A percentile compares a stretch with the other conserved stretches of the same genome.
Evolutionary conservation across 768 basidiomycete species (phyloP).

Genomic region (Nevesoporus exiguus): DNA sequence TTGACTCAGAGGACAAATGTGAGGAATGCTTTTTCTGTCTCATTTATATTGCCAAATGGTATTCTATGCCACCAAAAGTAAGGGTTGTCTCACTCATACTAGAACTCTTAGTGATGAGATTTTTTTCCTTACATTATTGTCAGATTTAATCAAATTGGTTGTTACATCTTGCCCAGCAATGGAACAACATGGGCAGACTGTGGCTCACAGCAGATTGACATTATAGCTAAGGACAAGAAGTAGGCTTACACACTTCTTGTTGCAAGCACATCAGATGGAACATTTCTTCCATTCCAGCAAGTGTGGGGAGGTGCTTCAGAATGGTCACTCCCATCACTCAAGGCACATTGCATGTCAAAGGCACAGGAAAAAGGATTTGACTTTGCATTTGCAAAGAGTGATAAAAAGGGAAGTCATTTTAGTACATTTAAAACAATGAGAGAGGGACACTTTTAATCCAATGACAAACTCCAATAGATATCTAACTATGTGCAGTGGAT

Average conservation of each 20-base stretch:
- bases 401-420: slow-evolving; percentile 16
- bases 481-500: slow-evolving; percentile 11
- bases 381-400: slow-evolving; percentile 21
- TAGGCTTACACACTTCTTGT: slow-evolving; percentile 31
- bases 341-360: slow-evolving; percentile 8
- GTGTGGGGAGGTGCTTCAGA: slow-evolving; percentile 24
- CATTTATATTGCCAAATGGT: background rate
- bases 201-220: background rate
- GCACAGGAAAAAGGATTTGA: slow-evolving; percentile 18
- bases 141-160: background rate
- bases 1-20: background rate
- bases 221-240: background rate
- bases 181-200: background rate
- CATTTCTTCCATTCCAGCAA: slow-evolving; percentile 32
- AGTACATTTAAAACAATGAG: slow-evolving; percentile 30
- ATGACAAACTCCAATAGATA: background rate
- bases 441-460: background rate
- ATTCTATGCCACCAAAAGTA: background rate
- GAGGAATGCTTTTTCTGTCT: background rate
- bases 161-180: background rate
- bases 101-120: no score
- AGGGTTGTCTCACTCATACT: no score
- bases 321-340: slow-evolving; percentile 13
- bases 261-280: slow-evolving; percentile 20
- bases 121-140: no score